Base-by-base conservation (phyloP, 2,329 filamentous ascomycete species). In the Penicillium sp. region DNA sequence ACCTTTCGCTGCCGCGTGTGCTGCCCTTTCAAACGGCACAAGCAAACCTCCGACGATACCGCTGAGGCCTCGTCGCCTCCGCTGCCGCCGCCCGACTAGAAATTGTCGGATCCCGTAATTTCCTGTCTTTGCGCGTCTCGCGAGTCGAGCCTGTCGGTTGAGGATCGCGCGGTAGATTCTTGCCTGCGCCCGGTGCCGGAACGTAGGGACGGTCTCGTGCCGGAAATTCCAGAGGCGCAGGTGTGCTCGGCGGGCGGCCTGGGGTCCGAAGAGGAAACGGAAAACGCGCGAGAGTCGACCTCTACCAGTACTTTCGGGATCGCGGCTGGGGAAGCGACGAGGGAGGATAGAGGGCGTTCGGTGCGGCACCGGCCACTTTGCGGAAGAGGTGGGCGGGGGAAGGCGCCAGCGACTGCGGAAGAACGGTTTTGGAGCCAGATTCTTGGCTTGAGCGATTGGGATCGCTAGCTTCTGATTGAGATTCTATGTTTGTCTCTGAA, bases 161-260 rank as follows among this genome's bases (percentile, higher is more conserved):
- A 93, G 80, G 60, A 96, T 83, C 66, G 89, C 91, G 50, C 84
- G 85, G 74, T 95, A 96, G 66, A 97, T 87, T 60, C 88, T 86
- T 44, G 89, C 89, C 78, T 96, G 92, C 8, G 91, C 79, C 57
- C 85, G 83, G 73, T 89, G 87, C 71, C 90, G 91, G 70, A 91
- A 84, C 55, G 83, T 81, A 13, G 92, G 91, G 26, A 96, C 77
- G 5, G 86, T 91, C 69, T 93, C 87, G 84, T 92, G 86, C 65
- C 88, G 91, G 75, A 97, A 88, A 67, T 84, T 82, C 69, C 89
- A 84, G 58, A 95, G 82, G 64, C 85, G 86, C 63, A 88, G 85
- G 73, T 87, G 88, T 69, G 88, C 88, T 68, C 84, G 86, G 65
- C 86, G 83, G 74, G 86, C 86, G 64, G 85, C 80, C 67, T 83